Evolutionary conservation across 1,284 basidiomycete species (phyloP).

Genomic region (Sphagnurus paluster): DNA sequence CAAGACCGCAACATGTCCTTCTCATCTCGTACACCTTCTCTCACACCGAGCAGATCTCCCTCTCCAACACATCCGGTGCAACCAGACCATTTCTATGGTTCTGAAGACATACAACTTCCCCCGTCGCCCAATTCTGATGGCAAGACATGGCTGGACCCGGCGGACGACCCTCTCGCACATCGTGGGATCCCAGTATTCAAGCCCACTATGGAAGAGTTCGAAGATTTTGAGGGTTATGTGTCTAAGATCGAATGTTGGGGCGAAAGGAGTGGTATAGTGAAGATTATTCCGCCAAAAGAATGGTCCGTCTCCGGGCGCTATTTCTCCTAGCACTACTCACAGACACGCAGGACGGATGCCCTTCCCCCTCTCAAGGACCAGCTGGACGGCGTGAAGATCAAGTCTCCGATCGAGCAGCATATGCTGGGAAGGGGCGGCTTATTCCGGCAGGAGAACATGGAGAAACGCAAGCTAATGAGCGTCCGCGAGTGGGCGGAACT

Average conservation of each 20-base stretch:
- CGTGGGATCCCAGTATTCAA: conserved; percentile 94
- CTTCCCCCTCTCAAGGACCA: conserved; percentile 70
- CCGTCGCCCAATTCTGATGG: conserved; percentile 61
- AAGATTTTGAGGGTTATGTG: conserved; percentile 89
- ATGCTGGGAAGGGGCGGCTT: conserved; percentile 86
- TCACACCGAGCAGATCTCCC: conserved; percentile 55
- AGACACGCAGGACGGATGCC: conserved; percentile 61
- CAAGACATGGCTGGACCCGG: conserved; percentile 69
- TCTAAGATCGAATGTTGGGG: conserved; percentile 87
- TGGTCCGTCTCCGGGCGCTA: conserved; percentile 58
- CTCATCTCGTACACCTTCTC: conserved; percentile 43
- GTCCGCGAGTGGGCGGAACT: conserved; percentile 87
- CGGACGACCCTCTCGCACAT: conserved; percentile 81
- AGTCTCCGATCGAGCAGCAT: conserved; percentile 88
- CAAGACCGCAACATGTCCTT: conserved; percentile 26
- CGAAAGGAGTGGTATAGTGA: conserved; percentile 84
- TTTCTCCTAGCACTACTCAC: conserved; percentile 7
- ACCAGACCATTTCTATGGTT: conserved; percentile 80
- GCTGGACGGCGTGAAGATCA: conserved; percentile 75
- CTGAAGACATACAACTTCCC: conserved; percentile 49
- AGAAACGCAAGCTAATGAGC: conserved; percentile 80
- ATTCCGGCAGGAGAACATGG: conserved; percentile 90
- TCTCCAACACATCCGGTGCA: conserved; percentile 57
- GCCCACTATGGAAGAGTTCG: conserved; percentile 86
- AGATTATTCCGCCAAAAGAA: conserved; percentile 90